Percentiles rank a stretch among this genome's conserved stretches.
Conservation (phyloP, 176 grass and related monocot genomes). For the Poa annua region DNA sequence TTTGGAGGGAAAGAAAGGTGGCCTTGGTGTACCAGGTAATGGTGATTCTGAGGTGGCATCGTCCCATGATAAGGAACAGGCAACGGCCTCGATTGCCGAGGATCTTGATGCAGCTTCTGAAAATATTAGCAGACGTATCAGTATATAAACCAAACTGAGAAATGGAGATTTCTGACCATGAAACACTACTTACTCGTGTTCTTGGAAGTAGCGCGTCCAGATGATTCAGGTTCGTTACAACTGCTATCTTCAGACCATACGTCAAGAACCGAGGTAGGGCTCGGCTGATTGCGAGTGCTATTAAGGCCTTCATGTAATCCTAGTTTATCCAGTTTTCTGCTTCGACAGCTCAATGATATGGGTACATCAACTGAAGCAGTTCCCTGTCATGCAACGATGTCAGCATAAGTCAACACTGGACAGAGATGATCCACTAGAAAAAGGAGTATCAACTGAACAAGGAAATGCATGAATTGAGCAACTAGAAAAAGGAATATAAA, state of each 20-base stretch:
- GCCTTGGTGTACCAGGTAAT: slow-evolving; percentile 18
- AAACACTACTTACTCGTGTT: slow-evolving; percentile 56
- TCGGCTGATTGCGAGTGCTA: slow-evolving; percentile 69
- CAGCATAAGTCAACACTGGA: not conserved
- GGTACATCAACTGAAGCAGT: slow-evolving; percentile 40
- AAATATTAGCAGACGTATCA: slow-evolving; percentile 16
- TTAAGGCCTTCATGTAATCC: slow-evolving; percentile 38
- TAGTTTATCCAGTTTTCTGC: slow-evolving; percentile 45
- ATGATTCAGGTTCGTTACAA: slow-evolving; percentile 62
- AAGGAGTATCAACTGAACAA: not conserved
- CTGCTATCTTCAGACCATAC: slow-evolving; percentile 70
- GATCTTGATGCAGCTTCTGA: slow-evolving; percentile 59
- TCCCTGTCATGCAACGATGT: slow-evolving; percentile 52
- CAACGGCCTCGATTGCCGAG: slow-evolving; percentile 59
- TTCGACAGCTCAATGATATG: slow-evolving; percentile 35
- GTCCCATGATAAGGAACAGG: slow-evolving; percentile 77
- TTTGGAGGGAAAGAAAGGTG: slow-evolving; percentile 27
- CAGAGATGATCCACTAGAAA: not conserved
- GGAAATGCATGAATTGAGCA: not conserved
- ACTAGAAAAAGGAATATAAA: slow-evolving; percentile 13
- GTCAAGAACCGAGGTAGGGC: slow-evolving; percentile 92
- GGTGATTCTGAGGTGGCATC: slow-evolving; percentile 40
- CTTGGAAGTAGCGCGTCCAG: slow-evolving; percentile 40
- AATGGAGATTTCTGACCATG: not conserved
- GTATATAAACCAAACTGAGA: slow-evolving; percentile 13